Evolutionary conservation across 192 early-diverging fungal genomes (phyloP).

Genomic region (Bifiguratus adelaidae): DNA sequence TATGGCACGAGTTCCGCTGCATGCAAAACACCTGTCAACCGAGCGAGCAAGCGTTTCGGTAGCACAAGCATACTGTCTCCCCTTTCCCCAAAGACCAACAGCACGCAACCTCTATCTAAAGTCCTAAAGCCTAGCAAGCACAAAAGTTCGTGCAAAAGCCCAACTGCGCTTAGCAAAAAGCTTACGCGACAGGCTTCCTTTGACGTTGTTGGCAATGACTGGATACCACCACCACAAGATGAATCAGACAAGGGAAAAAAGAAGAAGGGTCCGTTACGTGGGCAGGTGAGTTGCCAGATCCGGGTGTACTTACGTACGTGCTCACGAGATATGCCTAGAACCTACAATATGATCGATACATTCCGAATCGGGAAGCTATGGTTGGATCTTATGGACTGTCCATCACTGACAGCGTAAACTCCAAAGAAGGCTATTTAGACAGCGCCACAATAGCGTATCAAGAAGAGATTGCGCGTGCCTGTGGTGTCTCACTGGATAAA

Average conservation of each 20-base stretch:
- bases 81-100: too few species aligned
- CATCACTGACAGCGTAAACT: constrained; percentile 30
- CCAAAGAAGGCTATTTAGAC: constrained; percentile 17
- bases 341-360: constrained; percentile 89
- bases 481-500: constrained; percentile 66
- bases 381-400: constrained; percentile 61
- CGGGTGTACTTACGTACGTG: not conserved
- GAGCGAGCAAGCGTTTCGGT: too few species aligned
- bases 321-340: constrained; percentile 9
- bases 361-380: constrained; percentile 69
- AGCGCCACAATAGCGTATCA: constrained; percentile 51
- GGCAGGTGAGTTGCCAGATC: not conserved
- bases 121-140: too few species aligned
- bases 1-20: too few species aligned
- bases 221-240: constrained; percentile 1
- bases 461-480: constrained; percentile 70
- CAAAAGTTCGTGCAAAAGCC: too few species aligned
- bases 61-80: too few species aligned
- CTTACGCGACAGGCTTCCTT: too few species aligned
- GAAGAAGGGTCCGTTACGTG: not conserved
- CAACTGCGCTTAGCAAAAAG: too few species aligned
- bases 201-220: constrained; percentile 4
- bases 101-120: too few species aligned
- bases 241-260: constrained; percentile 1
- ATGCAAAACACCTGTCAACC: too few species aligned